phyloP scores from a whole-genome alignment of 164 flowering plant species.

The Aristolochia californica region DNA sequence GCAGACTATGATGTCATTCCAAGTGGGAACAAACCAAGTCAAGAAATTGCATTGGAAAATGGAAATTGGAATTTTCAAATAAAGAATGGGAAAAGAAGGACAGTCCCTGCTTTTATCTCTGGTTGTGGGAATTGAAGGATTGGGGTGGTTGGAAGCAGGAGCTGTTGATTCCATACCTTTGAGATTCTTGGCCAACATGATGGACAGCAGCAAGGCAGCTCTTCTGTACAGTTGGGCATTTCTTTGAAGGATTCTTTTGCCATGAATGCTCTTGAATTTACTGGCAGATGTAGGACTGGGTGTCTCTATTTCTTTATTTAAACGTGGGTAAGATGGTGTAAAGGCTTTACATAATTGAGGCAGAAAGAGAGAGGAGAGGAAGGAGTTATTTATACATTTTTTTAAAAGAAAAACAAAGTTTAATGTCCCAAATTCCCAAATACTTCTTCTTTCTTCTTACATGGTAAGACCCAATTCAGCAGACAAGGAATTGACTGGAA shows the following conservation, averaged over 20 bases:
- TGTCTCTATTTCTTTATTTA: no score
- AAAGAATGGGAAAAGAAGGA: background rate
- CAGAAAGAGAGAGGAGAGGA: no score
- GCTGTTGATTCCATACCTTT: conserved; percentile 4
- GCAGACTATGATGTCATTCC: conserved; percentile 3
- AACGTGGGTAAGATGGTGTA: background rate
- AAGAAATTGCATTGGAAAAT: background rate
- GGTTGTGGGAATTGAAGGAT: background rate
- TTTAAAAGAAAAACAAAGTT: background rate
- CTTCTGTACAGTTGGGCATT: background rate
- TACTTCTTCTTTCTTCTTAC: conserved; percentile 1
- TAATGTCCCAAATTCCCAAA: conserved; percentile 1
- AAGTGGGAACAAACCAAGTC: background rate
- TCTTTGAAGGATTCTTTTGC: no score
- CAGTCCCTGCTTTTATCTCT: background rate
- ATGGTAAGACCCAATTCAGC: conserved; percentile 2
- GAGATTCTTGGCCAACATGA: conserved; percentile 5
- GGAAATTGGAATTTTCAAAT: background rate
- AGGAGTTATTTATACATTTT: no score
- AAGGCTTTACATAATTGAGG: background rate
- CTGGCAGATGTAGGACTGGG: no score
- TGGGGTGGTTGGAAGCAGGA: background rate
- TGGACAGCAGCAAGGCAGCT: conserved; percentile 6
- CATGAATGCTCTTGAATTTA: background rate
- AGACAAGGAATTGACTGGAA: conserved; percentile 2